Base-by-base conservation (phyloP, 2,329 filamentous ascomycete species). In the Stemphylium vesicarium region DNA sequence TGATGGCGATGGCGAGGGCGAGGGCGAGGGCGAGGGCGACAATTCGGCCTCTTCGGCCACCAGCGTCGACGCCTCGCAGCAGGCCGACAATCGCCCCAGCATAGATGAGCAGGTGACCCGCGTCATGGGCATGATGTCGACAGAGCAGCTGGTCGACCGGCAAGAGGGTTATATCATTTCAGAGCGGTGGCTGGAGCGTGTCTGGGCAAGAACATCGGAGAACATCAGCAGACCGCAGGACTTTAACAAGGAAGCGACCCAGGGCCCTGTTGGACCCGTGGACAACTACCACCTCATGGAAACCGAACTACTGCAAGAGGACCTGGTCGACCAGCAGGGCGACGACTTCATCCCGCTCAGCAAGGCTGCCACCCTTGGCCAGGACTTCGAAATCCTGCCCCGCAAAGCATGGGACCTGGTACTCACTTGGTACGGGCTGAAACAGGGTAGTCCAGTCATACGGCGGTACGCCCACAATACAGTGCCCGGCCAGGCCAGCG, bases 361-460 rank as follows among this genome's bases (percentile, higher is more conserved):
- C 63, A 85, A 85, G 1, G 91, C 88, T 13, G 77, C 88, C 41
- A 67, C 77, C 40, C 82, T 87, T 40, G 78, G 81, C n/a, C 86
- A 90, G 31, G 85, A 92, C 49, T 94, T 91, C 65, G 86, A 91
- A 66, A 80, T 95, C 26, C 85, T 98, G 42, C 89, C 93, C 1
- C 80, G 86, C 57, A 85, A 88, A 52, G 92, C 91, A 4, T 98
- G 93, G 92, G 85, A 91, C 47, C 78, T 92, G 58, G 84, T 98
- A 18, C 78, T 90, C 56, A 83, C 86, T 43, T 96, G 91, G 91
- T 96, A 97, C 68, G 92, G 92, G 11, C 70, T 94, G 51, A 86
- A 85, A 53, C 78, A 86, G 13, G 86, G 85, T 31, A 88, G 91
- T 48, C 80, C 86, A 8, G 83, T 90, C 39, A 92, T 98, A 60